Base-by-base conservation (phyloP, 75 land plant genomes). In the Pseudotsuga menziesii region DNA sequence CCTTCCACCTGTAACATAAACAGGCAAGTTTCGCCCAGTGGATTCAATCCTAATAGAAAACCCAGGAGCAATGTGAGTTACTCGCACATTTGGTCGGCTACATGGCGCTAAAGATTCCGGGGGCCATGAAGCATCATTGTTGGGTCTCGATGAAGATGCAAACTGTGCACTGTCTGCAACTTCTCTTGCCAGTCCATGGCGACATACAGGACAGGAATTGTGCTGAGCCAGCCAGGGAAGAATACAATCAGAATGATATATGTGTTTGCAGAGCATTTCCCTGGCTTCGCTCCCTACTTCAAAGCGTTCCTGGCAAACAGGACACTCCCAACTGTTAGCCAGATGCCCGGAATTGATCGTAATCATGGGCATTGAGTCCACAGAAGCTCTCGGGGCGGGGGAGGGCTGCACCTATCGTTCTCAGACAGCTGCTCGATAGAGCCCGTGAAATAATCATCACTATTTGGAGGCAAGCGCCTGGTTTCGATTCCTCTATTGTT, bases 321-420 rank as follows among this genome's bases (percentile, higher is more conserved):
- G 85, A 58, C 91, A 89, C 29, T 85, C 80, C n/a, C n/a, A n/a
- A n/a, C n/a, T n/a, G n/a, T n/a, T n/a, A n/a, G n/a, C n/a, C n/a
- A n/a, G n/a, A 77, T 84, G 87, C 56, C 75, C 76, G 12, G 76
- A 81, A 2, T 27, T 80, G 17, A 89, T 85, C 75, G 76, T 84
- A 15, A 94, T 52, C 13, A 88, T 90, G 7, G 95, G 94, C 94
- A 94, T 85, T 2, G 90, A 88, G 61, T 94, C 90, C 5, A 94
- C 90, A 2, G 92, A 75, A 59, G 89, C 56, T 56, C 75, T 80
- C 12, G 91, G 74, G 15, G 97, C 97, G 97, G 92, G 22, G 97
- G 84, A 0, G 95, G 87, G 0, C 95, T 95, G 27, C 81, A 76
- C 56, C 88, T 73, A n/a, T 84, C 81, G 59, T 80, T 82, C 78